Evolutionary conservation across 176 grass and related monocot genomes (phyloP).

Genomic region (Coix lacrymajobi): DNA sequence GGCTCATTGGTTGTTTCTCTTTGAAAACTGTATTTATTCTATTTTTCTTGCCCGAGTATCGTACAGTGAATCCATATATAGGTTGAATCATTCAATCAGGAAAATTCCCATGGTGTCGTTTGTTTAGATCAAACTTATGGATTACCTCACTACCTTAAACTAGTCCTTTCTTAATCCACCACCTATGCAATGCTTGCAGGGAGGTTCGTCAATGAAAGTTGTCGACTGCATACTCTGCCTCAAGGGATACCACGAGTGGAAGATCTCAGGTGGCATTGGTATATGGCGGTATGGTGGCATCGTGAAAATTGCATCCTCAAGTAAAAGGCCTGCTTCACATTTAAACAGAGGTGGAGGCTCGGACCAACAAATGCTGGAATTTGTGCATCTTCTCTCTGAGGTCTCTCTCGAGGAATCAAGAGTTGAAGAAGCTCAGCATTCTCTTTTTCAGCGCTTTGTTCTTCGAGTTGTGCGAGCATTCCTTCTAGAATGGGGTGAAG

Average conservation of each 20-base stretch:
- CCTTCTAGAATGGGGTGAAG: constrained; percentile 54
- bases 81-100: not conserved
- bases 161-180: not conserved
- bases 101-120: not conserved
- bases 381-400: constrained; percentile 63
- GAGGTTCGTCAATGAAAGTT: constrained; percentile 83
- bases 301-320: constrained; percentile 68
- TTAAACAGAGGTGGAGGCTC: constrained; percentile 33
- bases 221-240: constrained; percentile 89
- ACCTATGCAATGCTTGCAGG: constrained; percentile 35
- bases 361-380: constrained; percentile 69
- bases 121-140: not conserved
- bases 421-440: constrained; percentile 43
- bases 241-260: constrained; percentile 83
- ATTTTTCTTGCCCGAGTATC: not conserved
- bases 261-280: constrained; percentile 69
- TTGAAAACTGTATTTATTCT: not conserved
- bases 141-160: not conserved
- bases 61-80: not conserved
- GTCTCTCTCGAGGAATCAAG: constrained; percentile 67
- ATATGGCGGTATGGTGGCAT: constrained; percentile 82
- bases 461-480: constrained; percentile 57
- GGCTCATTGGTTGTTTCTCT: not conserved
- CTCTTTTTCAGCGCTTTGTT: constrained; percentile 59
- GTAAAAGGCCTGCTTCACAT: constrained; percentile 39